These are phyloP conservation scores for Trichoderma sp. DNA, from an alignment of 2,329 filamentous ascomycete species.

Conservation along the genomic window DNA sequence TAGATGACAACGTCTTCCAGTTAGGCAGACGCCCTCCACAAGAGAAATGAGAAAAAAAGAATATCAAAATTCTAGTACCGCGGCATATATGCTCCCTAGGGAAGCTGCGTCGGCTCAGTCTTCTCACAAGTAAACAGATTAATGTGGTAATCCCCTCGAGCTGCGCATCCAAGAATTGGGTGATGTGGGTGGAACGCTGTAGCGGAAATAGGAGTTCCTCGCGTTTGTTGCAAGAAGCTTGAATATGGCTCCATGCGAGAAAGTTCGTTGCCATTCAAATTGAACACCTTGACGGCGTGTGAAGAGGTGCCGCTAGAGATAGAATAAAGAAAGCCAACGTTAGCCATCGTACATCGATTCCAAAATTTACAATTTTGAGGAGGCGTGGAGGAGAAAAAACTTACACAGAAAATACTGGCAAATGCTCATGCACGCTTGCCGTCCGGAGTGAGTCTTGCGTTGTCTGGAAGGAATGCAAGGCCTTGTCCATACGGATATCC, in stretches of 20 bases:
- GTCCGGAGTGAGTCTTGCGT: constrained; percentile 80
- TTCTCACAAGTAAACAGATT: constrained; percentile 80
- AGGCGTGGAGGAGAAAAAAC: constrained; percentile 42
- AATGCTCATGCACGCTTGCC: constrained; percentile 91
- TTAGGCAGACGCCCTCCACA: neutral
- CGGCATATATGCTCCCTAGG: constrained; percentile 9
- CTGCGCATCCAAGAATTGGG: constrained; percentile 86
- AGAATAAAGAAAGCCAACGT: neutral
- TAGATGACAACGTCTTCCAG: neutral
- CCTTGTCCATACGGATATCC: constrained; percentile 88
- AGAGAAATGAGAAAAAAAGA: neutral
- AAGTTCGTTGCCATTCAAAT: constrained; percentile 78
- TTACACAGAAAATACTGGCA: constrained; percentile 93
- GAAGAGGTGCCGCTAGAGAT: constrained; percentile 76
- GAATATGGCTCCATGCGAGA: constrained; percentile 88
- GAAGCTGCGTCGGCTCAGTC: constrained; percentile 40
- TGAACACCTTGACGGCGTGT: constrained; percentile 90
- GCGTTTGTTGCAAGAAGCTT: constrained; percentile 80
- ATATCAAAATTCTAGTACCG: constrained; percentile 1
- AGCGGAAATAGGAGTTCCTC: constrained; percentile 79
- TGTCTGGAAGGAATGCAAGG: constrained; percentile 72
- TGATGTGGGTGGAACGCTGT: constrained; percentile 96
- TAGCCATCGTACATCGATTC: constrained; percentile 17
- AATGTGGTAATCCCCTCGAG: constrained; percentile 84
- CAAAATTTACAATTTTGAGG: constrained; percentile 6